Evolutionary conservation across 192 early-diverging fungal genomes (phyloP).

Genomic region (Dissophora ornata): DNA sequence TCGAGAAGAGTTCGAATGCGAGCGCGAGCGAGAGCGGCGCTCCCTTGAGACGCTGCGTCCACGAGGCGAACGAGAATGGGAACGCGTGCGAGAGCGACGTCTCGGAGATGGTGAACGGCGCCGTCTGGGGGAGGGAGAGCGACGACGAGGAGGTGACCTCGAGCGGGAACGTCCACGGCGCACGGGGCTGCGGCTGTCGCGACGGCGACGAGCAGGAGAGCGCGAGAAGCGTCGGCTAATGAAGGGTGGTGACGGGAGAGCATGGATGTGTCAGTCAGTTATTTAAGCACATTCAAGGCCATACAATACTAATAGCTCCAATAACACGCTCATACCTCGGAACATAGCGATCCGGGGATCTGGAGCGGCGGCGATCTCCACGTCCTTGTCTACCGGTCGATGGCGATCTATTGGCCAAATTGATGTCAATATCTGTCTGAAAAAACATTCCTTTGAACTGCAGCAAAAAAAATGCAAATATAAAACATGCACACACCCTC

Average conservation of each 20-base stretch:
- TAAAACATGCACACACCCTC: constrained; percentile 17
- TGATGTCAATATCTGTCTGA: too few species aligned
- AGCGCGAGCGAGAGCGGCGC: constrained; percentile 7
- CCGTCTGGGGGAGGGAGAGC: constrained; percentile 23
- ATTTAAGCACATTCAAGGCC: too few species aligned
- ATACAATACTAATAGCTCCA: too few species aligned
- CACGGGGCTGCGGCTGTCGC: constrained; percentile 28
- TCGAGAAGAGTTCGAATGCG: constrained; percentile 13
- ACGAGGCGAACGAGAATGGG: constrained; percentile 39
- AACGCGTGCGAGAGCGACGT: constrained; percentile 30
- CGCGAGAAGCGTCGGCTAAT: constrained; percentile 34
- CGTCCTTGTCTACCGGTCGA: constrained; percentile 9
- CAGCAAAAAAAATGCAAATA: background rate
- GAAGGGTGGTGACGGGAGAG: too few species aligned
- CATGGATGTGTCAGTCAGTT: too few species aligned
- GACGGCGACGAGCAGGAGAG: constrained; percentile 24
- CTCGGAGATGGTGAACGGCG: constrained; percentile 28
- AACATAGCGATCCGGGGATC: constrained; percentile 48
- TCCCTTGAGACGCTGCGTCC: constrained; percentile 26
- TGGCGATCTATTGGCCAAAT: too few species aligned
- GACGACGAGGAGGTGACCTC: constrained; percentile 31
- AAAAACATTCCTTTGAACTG: too few species aligned
- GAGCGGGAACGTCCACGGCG: constrained; percentile 31
- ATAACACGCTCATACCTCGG: constrained; percentile 28
- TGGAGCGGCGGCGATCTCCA: constrained; percentile 45